phyloP scores from a whole-genome alignment of 2,329 filamentous ascomycete species.

The Thielaviopsis populi region DNA sequence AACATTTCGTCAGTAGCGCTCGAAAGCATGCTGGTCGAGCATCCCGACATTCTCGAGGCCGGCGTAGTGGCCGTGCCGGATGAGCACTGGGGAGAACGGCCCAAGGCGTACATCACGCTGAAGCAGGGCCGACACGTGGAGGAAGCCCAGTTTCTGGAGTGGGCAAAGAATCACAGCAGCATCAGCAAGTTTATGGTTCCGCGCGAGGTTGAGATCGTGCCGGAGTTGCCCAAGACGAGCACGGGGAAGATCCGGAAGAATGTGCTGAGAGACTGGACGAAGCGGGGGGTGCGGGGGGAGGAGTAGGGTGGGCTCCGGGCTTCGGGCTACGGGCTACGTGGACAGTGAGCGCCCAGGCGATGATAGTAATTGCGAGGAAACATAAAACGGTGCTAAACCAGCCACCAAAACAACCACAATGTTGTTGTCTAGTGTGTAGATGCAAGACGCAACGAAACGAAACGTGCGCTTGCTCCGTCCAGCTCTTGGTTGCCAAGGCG shows the following conservation, averaged over 20 bases:
- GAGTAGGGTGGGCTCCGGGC: background rate
- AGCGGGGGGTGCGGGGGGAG: conserved; percentile 20
- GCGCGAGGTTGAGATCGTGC: conserved; percentile 58
- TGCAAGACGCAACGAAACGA: too few relatives aligned
- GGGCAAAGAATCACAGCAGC: conserved; percentile 65
- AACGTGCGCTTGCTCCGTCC: background rate
- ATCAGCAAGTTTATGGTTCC: conserved; percentile 89
- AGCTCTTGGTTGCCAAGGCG: background rate
- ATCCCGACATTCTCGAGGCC: conserved; percentile 79
- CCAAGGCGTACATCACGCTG: conserved; percentile 81
- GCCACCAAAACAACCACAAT: too few relatives aligned
- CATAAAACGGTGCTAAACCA: too few relatives aligned
- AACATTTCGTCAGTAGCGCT: conserved; percentile 92
- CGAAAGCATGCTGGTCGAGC: conserved; percentile 75
- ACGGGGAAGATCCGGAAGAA: conserved; percentile 98
- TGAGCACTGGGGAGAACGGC: conserved; percentile 87
- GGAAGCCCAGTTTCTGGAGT: conserved; percentile 57
- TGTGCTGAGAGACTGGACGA: conserved; percentile 73
- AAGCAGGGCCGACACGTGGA: conserved; percentile 46
- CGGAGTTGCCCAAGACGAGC: conserved; percentile 86
- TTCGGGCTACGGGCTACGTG: background rate
- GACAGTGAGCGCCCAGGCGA: too few relatives aligned
- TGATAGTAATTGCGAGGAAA: too few relatives aligned
- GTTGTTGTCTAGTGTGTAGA: background rate
- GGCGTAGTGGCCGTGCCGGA: conserved; percentile 81